Base-by-base conservation (phyloP, 2,329 filamentous ascomycete genomes). In the Pyricularia pennisetigena region DNA sequence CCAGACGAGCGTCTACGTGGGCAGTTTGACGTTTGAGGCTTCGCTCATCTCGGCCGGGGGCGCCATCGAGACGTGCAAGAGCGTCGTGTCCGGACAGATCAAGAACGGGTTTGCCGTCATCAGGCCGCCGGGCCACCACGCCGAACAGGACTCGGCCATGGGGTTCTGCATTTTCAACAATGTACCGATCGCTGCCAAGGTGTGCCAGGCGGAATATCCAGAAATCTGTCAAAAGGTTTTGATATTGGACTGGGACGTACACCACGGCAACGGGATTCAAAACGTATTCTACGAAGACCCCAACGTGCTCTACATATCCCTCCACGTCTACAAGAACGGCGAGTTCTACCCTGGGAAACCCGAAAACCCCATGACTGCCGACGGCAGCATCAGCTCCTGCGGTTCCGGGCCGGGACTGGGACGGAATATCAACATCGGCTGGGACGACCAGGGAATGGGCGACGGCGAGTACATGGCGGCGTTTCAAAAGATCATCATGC, bases 161-260 rank as follows among this genome's bases (percentile, higher is more conserved):
- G 95, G 95, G 0, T 99, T 99, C 75, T 99, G 95, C 77, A 86
- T 98, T 69, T 98, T 98, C 81, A 97, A 99, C 80, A 99, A 99
- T 74, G 95, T 98, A 3, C 93, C 92, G 24, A 91, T 99, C 69
- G 94, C 94, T 1, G 90, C 93, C n/a, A 90, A 88, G 69, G 91
- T 94, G 14, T 97, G 94, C 75, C 93, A 97, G 76, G 81, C 85
- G 67, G 88, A 93, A 69, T 95, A 91, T 72, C 91, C 91, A 1
- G 87, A 94, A 3, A 81, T 81, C 9, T 97, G 94, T 75, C 88
- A 93, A 68, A 98, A 97, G 78, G 87, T 99, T 24, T 79, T 99
- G 68, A 95, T 99, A 72, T 82, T 99, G 8, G 95, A 99, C 76
- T 99, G 95, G 92, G 92, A 89, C 75, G 90, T 89, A 14, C 87